Conservation (phyloP, 2,329 filamentous ascomycete genomes). For the Claviceps humidiphila region DNA sequence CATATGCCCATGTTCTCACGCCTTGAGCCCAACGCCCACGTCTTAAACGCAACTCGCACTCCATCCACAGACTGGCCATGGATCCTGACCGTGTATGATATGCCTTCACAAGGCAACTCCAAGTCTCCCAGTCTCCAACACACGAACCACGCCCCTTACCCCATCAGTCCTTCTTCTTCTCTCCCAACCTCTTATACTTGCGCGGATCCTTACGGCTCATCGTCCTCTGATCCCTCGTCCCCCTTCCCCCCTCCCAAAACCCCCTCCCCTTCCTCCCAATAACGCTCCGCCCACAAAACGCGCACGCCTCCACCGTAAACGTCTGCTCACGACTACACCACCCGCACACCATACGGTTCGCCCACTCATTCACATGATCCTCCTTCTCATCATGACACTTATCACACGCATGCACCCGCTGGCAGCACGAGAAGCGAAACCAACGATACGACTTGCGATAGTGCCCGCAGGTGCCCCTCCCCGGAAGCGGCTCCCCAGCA, state of each 20-base stretch:
- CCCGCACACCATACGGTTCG: conserved; percentile 71
- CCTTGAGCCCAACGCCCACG: no score
- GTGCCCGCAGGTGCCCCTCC: conserved; percentile 40
- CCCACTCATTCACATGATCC: conserved; percentile 67
- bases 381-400: conserved; percentile 62
- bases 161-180: neutral
- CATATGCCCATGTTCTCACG: no score
- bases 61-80: no score
- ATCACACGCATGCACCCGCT: conserved; percentile 46
- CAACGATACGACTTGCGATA: conserved; percentile 47
- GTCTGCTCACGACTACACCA: conserved; percentile 71
- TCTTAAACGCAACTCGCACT: no score
- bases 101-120: no score
- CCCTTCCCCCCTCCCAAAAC: conserved; percentile 81
- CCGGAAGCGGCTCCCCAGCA: conserved; percentile 42
- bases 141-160: no score
- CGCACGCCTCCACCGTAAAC: conserved; percentile 63
- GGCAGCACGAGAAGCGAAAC: conserved; percentile 54
- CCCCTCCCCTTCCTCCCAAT: conserved; percentile 53
- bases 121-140: no score
- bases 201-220: conserved; percentile 69
- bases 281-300: conserved; percentile 56
- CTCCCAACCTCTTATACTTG: conserved; percentile 52
- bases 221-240: conserved; percentile 54
- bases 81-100: no score